Conservation (phyloP, 495 filamentous ascomycete species). For the Penicillium arizonense region DNA sequence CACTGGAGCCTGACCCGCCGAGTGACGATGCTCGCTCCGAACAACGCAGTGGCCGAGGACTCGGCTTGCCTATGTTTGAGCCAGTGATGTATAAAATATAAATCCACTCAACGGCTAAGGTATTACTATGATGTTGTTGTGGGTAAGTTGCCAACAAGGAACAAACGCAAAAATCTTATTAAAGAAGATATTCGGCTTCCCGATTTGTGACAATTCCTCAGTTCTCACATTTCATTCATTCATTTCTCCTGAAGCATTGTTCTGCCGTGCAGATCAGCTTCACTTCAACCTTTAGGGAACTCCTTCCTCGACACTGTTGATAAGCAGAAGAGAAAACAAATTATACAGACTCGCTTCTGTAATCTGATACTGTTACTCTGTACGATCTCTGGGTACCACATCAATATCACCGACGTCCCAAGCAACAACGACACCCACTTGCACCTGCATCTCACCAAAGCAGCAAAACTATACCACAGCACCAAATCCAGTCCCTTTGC, state of each 20-base stretch:
- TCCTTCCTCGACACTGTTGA: background rate
- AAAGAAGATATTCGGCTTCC: no score
- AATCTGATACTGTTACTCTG: background rate
- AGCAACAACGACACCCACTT: background rate
- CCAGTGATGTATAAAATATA: background rate
- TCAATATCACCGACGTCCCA: background rate
- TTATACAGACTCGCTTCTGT: constrained; percentile 11
- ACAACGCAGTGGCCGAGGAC: no score
- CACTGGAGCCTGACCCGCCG: background rate
- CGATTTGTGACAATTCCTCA: no score
- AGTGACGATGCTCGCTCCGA: background rate
- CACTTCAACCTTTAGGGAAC: background rate
- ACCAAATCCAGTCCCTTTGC: background rate
- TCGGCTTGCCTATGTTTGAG: background rate
- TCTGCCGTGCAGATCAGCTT: background rate
- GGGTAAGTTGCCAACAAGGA: background rate
- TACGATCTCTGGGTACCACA: background rate
- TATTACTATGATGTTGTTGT: background rate
- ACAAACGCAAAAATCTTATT: background rate
- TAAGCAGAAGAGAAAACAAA: constrained; percentile 4
- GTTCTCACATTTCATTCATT: no score
- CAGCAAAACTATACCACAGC: background rate
- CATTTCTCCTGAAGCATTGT: no score
- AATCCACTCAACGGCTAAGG: background rate
- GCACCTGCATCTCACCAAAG: background rate